phyloP scores from a whole-genome alignment of 2,329 filamentous ascomycete species.

The Sarocladium brachiariae region DNA sequence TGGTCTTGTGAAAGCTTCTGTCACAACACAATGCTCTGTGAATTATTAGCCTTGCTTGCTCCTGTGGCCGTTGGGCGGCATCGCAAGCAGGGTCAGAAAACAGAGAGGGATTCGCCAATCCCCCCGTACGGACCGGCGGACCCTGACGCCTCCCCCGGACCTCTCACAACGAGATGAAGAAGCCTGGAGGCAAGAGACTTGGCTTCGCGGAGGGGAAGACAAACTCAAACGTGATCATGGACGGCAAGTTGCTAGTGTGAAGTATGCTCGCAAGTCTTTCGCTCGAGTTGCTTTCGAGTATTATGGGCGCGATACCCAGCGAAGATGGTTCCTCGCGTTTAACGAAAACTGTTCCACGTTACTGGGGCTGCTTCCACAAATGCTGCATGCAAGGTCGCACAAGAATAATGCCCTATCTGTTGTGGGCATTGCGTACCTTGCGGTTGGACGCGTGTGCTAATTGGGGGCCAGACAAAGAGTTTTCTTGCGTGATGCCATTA shows the following conservation, averaged over 20 bases:
- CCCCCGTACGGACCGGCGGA: not conserved
- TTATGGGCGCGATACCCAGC: not conserved
- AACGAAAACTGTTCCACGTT: not conserved
- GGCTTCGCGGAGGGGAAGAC: not conserved
- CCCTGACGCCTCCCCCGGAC: slow-evolving; percentile 1
- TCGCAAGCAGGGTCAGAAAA: not conserved
- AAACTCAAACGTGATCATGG: too few species aligned
- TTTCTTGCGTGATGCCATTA: too few species aligned
- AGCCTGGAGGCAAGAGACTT: slow-evolving; percentile 1
- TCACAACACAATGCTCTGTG: not conserved
- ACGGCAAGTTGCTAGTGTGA: too few species aligned
- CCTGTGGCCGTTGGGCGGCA: not conserved
- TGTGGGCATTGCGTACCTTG: not conserved
- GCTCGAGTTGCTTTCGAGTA: not conserved
- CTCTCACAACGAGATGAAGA: not conserved
- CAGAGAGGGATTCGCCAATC: not conserved
- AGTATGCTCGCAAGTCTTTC: not conserved
- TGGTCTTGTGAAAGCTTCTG: not conserved
- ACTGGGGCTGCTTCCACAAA: not conserved
- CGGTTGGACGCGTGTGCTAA: not conserved
- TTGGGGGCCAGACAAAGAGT: not conserved
- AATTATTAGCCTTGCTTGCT: too few species aligned
- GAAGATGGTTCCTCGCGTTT: not conserved
- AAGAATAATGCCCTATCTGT: too few species aligned
- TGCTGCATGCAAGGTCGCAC: too few species aligned